Conservation (phyloP, 495 filamentous ascomycete genomes). For the Penicillium daleae region DNA sequence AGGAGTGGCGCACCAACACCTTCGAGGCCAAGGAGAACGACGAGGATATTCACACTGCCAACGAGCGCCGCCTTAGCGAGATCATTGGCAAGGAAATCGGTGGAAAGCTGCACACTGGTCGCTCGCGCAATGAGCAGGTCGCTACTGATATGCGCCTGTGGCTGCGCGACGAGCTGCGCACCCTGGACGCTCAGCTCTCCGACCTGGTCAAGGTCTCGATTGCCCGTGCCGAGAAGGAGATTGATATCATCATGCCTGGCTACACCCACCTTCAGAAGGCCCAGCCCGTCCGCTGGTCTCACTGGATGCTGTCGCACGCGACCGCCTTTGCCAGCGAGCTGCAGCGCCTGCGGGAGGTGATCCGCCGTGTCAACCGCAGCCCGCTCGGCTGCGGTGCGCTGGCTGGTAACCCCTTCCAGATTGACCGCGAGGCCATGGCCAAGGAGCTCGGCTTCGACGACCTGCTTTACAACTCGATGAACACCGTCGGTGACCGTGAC, state of each 20-base stretch:
- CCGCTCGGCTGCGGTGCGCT: slow-evolving; percentile 86
- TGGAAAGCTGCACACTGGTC: slow-evolving; percentile 92
- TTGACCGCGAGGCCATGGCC: slow-evolving; percentile 87
- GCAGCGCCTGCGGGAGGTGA: slow-evolving; percentile 76
- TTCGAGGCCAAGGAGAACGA: slow-evolving; percentile 52
- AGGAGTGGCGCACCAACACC: slow-evolving; percentile 69
- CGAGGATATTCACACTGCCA: slow-evolving; percentile 86
- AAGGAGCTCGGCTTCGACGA: slow-evolving; percentile 87
- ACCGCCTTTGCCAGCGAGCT: slow-evolving; percentile 77
- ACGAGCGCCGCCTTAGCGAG: slow-evolving; percentile 88
- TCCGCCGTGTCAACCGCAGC: slow-evolving; percentile 72
- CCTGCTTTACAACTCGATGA: slow-evolving; percentile 82
- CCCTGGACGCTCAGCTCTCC: slow-evolving; percentile 69
- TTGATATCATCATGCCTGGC: slow-evolving; percentile 63
- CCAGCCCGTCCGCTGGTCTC: slow-evolving; percentile 86
- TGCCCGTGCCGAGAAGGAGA: slow-evolving; percentile 75
- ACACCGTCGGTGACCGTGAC: slow-evolving; percentile 81
- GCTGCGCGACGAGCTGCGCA: slow-evolving; percentile 76
- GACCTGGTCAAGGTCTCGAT: slow-evolving; percentile 74
- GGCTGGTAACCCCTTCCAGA: slow-evolving; percentile 88
- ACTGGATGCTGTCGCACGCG: slow-evolving; percentile 83
- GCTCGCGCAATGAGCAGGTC: slow-evolving; percentile 92
- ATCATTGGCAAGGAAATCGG: slow-evolving; percentile 84
- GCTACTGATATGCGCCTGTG: slow-evolving; percentile 93
- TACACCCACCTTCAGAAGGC: slow-evolving; percentile 95